Percentiles rank a stretch among this genome's conserved stretches.
Evolutionary conservation across 2,329 filamentous ascomycete genomes (phyloP).

Genomic region (Trichoderma sp.): DNA sequence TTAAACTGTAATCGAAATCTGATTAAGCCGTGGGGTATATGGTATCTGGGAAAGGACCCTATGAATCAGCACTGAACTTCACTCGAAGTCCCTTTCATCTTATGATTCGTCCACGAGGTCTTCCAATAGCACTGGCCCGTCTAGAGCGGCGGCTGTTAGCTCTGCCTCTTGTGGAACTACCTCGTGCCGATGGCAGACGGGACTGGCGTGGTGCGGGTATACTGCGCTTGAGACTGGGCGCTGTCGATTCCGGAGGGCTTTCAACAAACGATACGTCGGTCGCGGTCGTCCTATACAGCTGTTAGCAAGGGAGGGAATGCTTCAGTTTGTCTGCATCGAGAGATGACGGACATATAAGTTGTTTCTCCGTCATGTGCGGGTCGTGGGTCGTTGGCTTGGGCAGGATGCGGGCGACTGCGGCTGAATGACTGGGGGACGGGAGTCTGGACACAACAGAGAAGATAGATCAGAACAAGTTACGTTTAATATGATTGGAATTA

Average conservation of each 20-base stretch:
- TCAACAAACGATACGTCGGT: constrained; percentile 91
- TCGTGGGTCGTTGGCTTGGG: constrained; percentile 36
- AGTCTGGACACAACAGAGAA: constrained; percentile 53
- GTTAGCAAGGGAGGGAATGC: constrained; percentile 22
- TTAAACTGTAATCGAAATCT: not conserved
- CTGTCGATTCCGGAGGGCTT: constrained; percentile 66
- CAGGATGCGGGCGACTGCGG: constrained; percentile 61
- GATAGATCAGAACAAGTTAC: not conserved
- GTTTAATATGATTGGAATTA: not conserved
- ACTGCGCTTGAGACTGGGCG: constrained; percentile 49
- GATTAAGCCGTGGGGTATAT: not conserved
- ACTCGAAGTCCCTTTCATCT: constrained; percentile 39
- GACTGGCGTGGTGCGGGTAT: constrained; percentile 49
- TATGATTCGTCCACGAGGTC: constrained; percentile 49
- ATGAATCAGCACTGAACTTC: not conserved
- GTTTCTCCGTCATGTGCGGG: constrained; percentile 63
- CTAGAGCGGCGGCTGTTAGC: constrained; percentile 36
- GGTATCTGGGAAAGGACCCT: not conserved
- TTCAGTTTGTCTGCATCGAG: not conserved
- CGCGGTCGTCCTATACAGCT: constrained; percentile 71
- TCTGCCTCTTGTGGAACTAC: constrained; percentile 39
- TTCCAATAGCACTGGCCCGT: constrained; percentile 49
- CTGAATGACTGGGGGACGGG: constrained; percentile 83
- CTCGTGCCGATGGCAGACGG: constrained; percentile 50
- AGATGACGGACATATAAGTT: constrained; percentile 72